phyloP scores from a whole-genome alignment of 441 rosid genomes.

The Euphorbia corollata region DNA sequence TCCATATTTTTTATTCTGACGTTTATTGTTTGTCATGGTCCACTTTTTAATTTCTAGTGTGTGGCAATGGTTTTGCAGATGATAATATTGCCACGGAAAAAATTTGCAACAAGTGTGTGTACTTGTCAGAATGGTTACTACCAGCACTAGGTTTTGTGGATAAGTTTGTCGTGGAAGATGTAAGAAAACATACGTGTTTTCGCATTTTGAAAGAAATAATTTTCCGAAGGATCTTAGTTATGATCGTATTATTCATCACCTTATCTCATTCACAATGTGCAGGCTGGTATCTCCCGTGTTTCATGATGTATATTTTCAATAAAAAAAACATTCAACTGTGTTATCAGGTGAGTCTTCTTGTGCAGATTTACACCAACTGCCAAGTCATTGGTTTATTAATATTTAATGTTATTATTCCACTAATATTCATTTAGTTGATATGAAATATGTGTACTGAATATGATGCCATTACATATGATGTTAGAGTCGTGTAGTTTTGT shows the following conservation, averaged over 20 bases:
- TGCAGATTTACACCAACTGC: background rate
- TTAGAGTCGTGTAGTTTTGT: background rate
- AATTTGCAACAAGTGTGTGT: constrained; percentile 21
- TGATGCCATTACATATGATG: background rate
- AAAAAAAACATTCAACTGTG: background rate
- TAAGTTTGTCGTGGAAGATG: constrained; percentile 53
- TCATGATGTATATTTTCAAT: background rate
- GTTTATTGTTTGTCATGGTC: background rate
- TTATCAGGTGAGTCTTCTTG: background rate
- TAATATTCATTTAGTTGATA: background rate
- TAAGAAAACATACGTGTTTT: constrained; percentile 23
- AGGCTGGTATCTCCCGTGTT: constrained; percentile 15
- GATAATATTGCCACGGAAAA: constrained; percentile 27
- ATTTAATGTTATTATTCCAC: background rate
- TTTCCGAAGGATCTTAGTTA: background rate
- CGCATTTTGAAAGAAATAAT: background rate
- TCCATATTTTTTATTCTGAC: background rate
- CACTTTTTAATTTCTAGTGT: background rate
- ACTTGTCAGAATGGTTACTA: constrained; percentile 53
- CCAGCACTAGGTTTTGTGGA: constrained; percentile 49
- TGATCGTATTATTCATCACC: background rate
- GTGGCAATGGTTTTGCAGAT: constrained; percentile 30
- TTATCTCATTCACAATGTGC: constrained; percentile 1
- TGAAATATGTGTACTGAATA: no score
- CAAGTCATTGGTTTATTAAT: background rate